Evolutionary conservation across 257 asterid genomes (phyloP).

Genomic region (Nicotiana paniculata): DNA sequence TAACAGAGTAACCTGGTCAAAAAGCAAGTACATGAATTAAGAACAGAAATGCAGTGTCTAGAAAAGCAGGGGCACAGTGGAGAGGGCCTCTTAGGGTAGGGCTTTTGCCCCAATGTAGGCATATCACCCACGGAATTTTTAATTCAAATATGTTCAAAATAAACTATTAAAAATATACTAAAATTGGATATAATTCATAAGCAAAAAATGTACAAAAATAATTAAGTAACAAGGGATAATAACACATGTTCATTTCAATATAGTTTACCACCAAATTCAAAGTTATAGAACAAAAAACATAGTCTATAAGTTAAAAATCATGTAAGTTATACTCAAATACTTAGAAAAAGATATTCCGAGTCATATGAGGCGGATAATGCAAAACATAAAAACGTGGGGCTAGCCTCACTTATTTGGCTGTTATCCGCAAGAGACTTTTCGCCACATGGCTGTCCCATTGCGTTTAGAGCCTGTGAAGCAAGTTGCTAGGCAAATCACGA

Average conservation of each 20-base stretch:
- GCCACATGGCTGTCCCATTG: not conserved
- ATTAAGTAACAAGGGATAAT: not conserved
- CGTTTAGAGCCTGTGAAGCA: not conserved
- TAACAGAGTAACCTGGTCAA: conserved; percentile 58
- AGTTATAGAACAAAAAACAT: not conserved
- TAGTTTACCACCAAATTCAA: not conserved
- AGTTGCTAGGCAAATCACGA: not conserved
- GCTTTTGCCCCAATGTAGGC: not conserved
- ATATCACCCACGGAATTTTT: not conserved
- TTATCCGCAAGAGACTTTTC: not conserved
- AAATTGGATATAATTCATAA: not conserved
- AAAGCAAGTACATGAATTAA: conserved; percentile 11
- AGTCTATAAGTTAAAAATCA: not conserved
- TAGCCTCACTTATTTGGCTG: conserved; percentile 2
- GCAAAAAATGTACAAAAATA: not conserved
- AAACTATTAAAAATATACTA: not conserved
- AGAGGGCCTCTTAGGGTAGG: not conserved
- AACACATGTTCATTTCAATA: not conserved
- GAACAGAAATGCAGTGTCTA: not conserved
- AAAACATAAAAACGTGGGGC: not conserved
- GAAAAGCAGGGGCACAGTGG: not conserved
- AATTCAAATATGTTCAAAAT: not conserved
- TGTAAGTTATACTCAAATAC: not conserved
- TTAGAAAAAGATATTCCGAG: not conserved
- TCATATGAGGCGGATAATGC: not conserved